Evolutionary conservation across 140 eudicot species (phyloP), one percentile per base, ranked within the genome.

Genomic region (Ambrosia hybrid): DNA sequence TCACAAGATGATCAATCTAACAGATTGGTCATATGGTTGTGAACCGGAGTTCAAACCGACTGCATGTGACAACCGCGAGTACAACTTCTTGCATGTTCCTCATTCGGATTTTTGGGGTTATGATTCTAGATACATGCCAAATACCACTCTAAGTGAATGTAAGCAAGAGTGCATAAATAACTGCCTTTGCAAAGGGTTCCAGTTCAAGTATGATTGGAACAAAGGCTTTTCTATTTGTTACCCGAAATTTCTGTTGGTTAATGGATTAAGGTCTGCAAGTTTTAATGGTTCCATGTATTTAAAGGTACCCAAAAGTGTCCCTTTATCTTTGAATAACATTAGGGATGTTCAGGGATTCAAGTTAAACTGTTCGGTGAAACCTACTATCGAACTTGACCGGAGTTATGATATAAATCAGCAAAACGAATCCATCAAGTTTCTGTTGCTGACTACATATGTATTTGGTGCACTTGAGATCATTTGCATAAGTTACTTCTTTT

Each of bases 111-210:
- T 87, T 21, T 73, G 67, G 38, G 89, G 89, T 0, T 72, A 73
- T 76, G 88, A 76, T 68, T 30, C 67, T 5, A 68, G 36, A 4
- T 68, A 62, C 39, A 57, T 76, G 17, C 59, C 39, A 2, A 86
- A 86, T 78, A 72, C 69, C 53, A 83, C 92, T 0, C 38, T 78
- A 12, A 41, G 61, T n/a, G 59, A 6, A 17, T 83, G 92, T 12
- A 73, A 65, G 72, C 58, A 64, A 6, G 39, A 58, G 51, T 86
- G 92, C 71, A 13, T 38, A 68, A 71, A 72, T 1, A 15, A 30
- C 7, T 81, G 92, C 52, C 60, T 15, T 16, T 86, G 92, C 80
- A 72, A 80, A 83, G 88, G 88, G 9, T 77, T 86, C 33, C 82
- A 80, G 17, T 81, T 48, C 73, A 80, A 57, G 55, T 78, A 52